Base-by-base conservation (phyloP, 768 basidiomycete genomes). In the Dictyophora rubrovolvata region DNA sequence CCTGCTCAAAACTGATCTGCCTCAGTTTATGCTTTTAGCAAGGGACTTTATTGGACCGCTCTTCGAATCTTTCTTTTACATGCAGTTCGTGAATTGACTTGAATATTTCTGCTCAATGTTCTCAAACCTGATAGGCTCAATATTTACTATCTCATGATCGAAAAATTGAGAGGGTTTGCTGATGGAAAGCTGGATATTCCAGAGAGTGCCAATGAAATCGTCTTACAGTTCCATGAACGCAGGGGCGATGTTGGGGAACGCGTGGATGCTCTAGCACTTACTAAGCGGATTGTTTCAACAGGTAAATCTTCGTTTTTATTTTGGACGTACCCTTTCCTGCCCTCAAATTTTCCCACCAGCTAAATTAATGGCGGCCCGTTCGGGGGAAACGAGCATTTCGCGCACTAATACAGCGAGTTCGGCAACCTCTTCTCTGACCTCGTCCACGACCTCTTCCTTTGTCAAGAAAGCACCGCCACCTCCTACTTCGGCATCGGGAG, bases 41-140 rank as follows among this genome's bases (percentile, higher is more conserved):
- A 87, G 91, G 1, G 82, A 85, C 63, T 97, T 97, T 73, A 91
- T 98, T 68, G 87, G 94, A 64, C 96, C 96, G 0, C 76, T 98
- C n/a, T 99, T 97, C 81, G 87, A 95, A 66, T 95, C 93, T 17
- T 93, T 93, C 79, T 99, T 88, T 77, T 99, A 95, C 71, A 97
- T 99, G 93, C 93, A 98, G 92, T 94, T 67, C 68, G 93, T 83
- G 28, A 54, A 33, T 37, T 54, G 36, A 37, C 48, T 53, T 36
- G 35, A 53, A 20, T 36, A 53, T 8, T 47, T 17, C 22, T 35
- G 51, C 9, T 22, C 53, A 20, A 42, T 53, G 21, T 47, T 50
- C 21, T 21, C n/a, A 46, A 36, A 10, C 12, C 6, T 23, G 17
- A 9, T 63, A 95, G 92, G 72, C 76, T 95, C 65, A 95, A 96